Conservation (phyloP, 2,329 filamentous ascomycete species). For the Fusarium succisae region DNA sequence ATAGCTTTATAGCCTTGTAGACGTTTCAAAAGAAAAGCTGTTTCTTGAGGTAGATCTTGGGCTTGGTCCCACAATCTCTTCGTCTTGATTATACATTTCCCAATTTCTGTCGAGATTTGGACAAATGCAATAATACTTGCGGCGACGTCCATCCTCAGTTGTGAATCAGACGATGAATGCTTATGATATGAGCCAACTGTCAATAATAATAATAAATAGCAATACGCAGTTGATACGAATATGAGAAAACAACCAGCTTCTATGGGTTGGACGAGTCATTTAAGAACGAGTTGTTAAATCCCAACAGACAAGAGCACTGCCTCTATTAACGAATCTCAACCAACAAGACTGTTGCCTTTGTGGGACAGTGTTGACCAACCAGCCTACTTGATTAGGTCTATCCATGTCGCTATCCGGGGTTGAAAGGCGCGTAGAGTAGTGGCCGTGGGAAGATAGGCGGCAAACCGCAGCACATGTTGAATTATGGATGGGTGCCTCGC, state of each 20-base stretch:
- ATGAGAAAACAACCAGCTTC: not conserved
- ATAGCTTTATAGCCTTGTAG: conserved; percentile 20
- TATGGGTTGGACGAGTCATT: not conserved
- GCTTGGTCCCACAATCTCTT: conserved; percentile 40
- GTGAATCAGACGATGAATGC: not conserved
- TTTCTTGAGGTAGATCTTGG: conserved; percentile 35
- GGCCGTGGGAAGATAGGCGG: conserved; percentile 7
- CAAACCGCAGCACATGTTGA: conserved; percentile 8
- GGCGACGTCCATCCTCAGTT: conserved; percentile 26
- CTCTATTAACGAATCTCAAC: not conserved
- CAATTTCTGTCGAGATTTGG: conserved; percentile 34
- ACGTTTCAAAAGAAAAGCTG: conserved; percentile 27
- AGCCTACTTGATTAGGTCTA: not conserved
- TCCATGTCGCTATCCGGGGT: not conserved
- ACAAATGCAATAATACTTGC: conserved; percentile 40
- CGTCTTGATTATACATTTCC: conserved; percentile 30
- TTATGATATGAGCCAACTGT: not conserved
- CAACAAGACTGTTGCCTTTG: not conserved
- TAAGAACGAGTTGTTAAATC: not conserved
- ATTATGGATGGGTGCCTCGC: not conserved
- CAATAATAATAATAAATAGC: not conserved
- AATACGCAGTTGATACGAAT: not conserved
- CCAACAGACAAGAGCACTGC: conserved; percentile 12
- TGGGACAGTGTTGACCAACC: not conserved
- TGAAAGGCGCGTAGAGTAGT: conserved; percentile 16